Conservation (phyloP, 2,329 filamentous ascomycete species). For the Fusarium staphyleae region DNA sequence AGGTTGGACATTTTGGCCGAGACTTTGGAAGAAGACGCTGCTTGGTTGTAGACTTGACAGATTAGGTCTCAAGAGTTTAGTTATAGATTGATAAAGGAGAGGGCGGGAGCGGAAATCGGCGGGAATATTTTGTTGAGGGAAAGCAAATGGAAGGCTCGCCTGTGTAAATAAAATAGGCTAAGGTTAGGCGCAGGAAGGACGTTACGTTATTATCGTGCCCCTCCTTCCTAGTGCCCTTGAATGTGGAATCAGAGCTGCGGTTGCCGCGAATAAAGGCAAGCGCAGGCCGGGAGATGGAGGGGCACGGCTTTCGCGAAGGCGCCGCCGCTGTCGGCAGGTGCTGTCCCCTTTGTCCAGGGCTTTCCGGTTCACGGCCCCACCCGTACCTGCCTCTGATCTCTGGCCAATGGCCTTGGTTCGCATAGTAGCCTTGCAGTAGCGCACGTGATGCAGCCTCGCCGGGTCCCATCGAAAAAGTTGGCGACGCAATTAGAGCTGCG, state of each 20-base stretch:
- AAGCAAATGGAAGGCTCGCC: not conserved
- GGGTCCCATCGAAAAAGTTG: conserved; percentile 41
- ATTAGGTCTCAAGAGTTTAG: conserved; percentile 6
- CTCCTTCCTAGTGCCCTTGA: conserved; percentile 4
- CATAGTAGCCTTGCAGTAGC: conserved; percentile 19
- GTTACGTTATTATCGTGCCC: conserved; percentile 17
- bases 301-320: conserved; percentile 38
- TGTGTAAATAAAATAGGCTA: conserved; percentile 19
- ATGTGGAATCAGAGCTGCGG: conserved; percentile 4
- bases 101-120: conserved; percentile 26
- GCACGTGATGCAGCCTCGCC: conserved; percentile 38
- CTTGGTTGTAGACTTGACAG: conserved; percentile 19
- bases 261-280: conserved; percentile 30
- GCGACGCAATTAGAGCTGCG: conserved; percentile 30
- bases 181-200: not conserved
- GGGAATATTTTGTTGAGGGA: conserved; percentile 34
- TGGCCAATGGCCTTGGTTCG: conserved; percentile 5
- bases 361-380: conserved; percentile 30
- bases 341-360: conserved; percentile 7
- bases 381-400: conserved; percentile 25
- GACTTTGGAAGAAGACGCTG: conserved; percentile 1
- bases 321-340: conserved; percentile 40
- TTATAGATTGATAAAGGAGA: conserved; percentile 24
- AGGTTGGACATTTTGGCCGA: conserved; percentile 73
- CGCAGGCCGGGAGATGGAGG: conserved; percentile 30